phyloP scores from a whole-genome alignment of 495 filamentous ascomycete species.

The Aspergillus steynii region DNA sequence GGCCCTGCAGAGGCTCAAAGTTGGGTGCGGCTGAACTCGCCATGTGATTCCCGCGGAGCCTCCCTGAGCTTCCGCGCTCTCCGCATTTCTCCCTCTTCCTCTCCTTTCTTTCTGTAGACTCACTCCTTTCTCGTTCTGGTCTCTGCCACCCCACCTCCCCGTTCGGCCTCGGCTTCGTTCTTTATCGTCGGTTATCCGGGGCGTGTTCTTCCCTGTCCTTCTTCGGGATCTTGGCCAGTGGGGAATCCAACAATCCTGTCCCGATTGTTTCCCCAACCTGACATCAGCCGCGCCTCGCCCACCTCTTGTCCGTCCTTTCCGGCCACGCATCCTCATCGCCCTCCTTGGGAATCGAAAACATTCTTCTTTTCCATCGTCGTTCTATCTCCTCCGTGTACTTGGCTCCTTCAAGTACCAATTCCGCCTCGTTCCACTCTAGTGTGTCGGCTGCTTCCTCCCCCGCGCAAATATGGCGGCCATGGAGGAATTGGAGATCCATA shows the following conservation, averaged over 20 bases:
- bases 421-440: neutral
- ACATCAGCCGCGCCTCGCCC: neutral
- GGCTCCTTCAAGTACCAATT: neutral
- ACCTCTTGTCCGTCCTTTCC: neutral
- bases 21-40: too few relatives aligned
- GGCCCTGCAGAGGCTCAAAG: neutral
- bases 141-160: conserved; percentile 12
- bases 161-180: neutral
- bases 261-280: neutral
- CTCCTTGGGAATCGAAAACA: neutral
- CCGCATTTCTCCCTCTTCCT: conserved; percentile 1
- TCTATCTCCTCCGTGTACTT: conserved; percentile 18
- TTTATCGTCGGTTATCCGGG: neutral
- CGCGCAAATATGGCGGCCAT: conserved; percentile 76
- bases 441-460: conserved; percentile 3
- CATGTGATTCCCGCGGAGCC: conserved; percentile 1
- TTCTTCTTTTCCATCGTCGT: neutral
- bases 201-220: neutral
- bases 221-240: neutral
- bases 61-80: neutral
- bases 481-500: conserved; percentile 96
- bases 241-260: neutral
- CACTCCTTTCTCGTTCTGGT: conserved; percentile 3
- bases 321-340: neutral
- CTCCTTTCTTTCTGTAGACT: conserved; percentile 1